phyloP scores from a whole-genome alignment of 169 alveolate species.

The Plasmodium ovale region DNA sequence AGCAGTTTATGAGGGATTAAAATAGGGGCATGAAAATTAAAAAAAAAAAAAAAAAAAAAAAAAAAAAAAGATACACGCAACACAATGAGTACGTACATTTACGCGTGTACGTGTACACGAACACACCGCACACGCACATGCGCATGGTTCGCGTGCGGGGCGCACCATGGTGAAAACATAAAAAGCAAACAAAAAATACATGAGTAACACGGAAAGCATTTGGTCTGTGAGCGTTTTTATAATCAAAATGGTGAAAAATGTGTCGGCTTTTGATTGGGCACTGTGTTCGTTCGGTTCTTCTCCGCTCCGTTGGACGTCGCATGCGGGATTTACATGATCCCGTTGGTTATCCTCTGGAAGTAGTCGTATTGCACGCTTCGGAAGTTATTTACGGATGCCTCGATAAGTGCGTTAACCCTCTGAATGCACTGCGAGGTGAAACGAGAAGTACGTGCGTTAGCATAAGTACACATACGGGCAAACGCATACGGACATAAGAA shows the following conservation, averaged over 20 bases:
- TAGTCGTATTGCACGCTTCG: constrained; percentile 96
- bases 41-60: background rate
- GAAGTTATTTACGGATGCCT: constrained; percentile 93
- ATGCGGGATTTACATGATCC: constrained; percentile 87
- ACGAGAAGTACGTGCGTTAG: background rate
- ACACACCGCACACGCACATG: no score
- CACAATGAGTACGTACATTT: background rate
- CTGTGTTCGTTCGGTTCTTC: background rate
- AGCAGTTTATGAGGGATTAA: background rate
- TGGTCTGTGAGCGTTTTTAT: background rate
- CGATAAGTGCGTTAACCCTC: constrained; percentile 91
- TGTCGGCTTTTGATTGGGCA: no score
- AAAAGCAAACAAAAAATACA: constrained; percentile 9
- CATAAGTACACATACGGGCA: background rate
- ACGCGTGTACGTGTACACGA: background rate
- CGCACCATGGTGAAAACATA: background rate
- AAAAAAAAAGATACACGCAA: background rate
- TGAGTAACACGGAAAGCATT: background rate
- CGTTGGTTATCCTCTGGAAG: constrained; percentile 95
- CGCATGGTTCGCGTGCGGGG: no score
- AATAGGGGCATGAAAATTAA: background rate
- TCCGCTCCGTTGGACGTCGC: background rate
- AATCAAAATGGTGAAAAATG: background rate
- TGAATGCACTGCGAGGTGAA: constrained; percentile 82
- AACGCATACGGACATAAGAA: background rate